Percentiles rank a stretch among this genome's conserved stretches.
Conservation (phyloP, 2,329 filamentous ascomycete genomes). For the Harringtonia lauricola region DNA sequence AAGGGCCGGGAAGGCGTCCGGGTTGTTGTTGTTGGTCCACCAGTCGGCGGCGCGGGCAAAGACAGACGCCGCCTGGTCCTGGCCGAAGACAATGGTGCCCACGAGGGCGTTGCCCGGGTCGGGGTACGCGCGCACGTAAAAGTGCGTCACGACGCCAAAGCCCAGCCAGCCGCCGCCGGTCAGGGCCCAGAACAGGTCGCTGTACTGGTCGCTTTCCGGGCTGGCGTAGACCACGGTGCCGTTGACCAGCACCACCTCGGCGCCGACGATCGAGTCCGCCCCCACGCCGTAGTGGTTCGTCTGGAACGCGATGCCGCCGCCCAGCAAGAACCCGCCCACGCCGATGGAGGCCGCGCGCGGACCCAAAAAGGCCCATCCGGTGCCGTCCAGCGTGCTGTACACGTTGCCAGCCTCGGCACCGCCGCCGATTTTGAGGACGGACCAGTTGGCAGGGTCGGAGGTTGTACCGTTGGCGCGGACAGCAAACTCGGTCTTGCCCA, state of each 20-base stretch:
- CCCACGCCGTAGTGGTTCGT: conserved; percentile 3
- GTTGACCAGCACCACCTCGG: conserved; percentile 4
- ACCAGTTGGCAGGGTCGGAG: conserved; percentile 4
- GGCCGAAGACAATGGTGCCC: conserved; percentile 1
- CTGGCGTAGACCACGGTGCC: conserved; percentile 4
- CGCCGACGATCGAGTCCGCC: conserved; percentile 4
- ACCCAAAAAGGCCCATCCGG: conserved; percentile 13
- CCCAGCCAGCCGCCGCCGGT: conserved; percentile 33
- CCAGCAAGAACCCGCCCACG: conserved; percentile 15
- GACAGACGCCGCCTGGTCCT: not conserved
- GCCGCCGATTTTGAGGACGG: conserved; percentile 19
- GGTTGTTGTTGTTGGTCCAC: conserved; percentile 1
- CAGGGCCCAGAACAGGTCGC: conserved; percentile 12
- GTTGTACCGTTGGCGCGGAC: not conserved
- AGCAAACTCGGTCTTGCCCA: not conserved
- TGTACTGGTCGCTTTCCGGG: conserved; percentile 1
- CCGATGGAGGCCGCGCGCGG: conserved; percentile 15
- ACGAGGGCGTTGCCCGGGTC: conserved; percentile 13
- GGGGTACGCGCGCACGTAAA: conserved; percentile 42
- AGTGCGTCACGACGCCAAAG: conserved; percentile 46
- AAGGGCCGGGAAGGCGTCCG: not conserved
- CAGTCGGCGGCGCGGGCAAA: conserved; percentile 1
- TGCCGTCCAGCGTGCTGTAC: conserved; percentile 12
- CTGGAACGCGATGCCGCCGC: conserved; percentile 11
- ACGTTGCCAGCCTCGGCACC: conserved; percentile 15